Evolutionary conservation across 306 rosid genomes (phyloP).

Genomic region (Medicago truncatula): MtrunA17r5.0-ANR NC_053049.1:37838501-37839000

Average conservation of each 20-base stretch:
- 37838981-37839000: constrained; percentile 84
- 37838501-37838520: constrained; percentile 56
- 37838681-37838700: constrained; percentile 55
- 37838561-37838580: constrained; percentile 32
- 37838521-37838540: constrained; percentile 53
- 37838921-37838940: constrained; percentile 60
- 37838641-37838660: constrained; percentile 56
- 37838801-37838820: constrained; percentile 48
- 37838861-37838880: constrained; percentile 62
- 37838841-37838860: constrained; percentile 60
- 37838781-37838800: constrained; percentile 44
- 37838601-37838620: constrained; percentile 54
- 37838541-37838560: constrained; percentile 47
- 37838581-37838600: constrained; percentile 44
- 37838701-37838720: constrained; percentile 50
- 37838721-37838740: constrained; percentile 47
- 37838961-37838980: constrained; percentile 61
- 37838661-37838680: constrained; percentile 44
- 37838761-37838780: constrained; percentile 43
- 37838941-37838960: constrained; percentile 69
- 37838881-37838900: constrained; percentile 70
- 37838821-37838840: constrained; percentile 55
- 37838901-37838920: constrained; percentile 60
- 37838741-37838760: constrained; percentile 31
- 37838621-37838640: constrained; percentile 50